phyloP scores from a whole-genome alignment of 2,329 filamentous ascomycete species.

The Colletotrichum sp. region DNA sequence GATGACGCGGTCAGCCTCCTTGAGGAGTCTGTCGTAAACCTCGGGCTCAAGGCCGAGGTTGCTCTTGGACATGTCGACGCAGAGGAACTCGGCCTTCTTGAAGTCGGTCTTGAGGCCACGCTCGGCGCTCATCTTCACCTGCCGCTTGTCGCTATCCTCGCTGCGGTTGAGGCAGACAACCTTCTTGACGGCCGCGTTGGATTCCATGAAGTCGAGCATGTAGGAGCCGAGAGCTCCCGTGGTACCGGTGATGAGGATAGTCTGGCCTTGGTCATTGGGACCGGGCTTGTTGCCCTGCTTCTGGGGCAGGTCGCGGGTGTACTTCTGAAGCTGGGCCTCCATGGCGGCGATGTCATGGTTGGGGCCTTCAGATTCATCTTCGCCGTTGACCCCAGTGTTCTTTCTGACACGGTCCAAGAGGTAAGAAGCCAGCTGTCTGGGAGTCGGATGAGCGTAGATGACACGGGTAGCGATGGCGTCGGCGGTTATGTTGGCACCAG shows the following conservation, averaged over 20 bases:
- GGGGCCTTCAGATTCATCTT: neutral
- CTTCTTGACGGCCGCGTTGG: slow-evolving; percentile 39
- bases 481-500: slow-evolving; percentile 35
- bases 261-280: slow-evolving; percentile 37
- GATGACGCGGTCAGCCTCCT: slow-evolving; percentile 49
- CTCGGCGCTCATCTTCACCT: slow-evolving; percentile 36
- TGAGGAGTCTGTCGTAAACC: slow-evolving; percentile 39
- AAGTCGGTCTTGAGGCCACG: slow-evolving; percentile 43
- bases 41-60: slow-evolving; percentile 51
- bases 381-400: neutral
- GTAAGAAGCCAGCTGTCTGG: slow-evolving; percentile 36
- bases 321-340: slow-evolving; percentile 38
- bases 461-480: slow-evolving; percentile 39
- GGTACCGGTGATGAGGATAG: slow-evolving; percentile 12
- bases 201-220: slow-evolving; percentile 32
- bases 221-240: slow-evolving; percentile 14
- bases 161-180: slow-evolving; percentile 56
- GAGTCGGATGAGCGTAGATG: slow-evolving; percentile 44
- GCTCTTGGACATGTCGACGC: slow-evolving; percentile 51
- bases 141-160: slow-evolving; percentile 44
- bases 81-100: slow-evolving; percentile 50
- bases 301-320: slow-evolving; percentile 33
- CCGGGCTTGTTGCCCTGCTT: slow-evolving; percentile 28
- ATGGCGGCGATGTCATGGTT: slow-evolving; percentile 32
- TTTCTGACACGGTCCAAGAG: slow-evolving; percentile 26